Evolutionary conservation across 805 yeast species (phyloP), one percentile per base, ranked within the genome.

Genomic region (Yarrowia phangngaensis): DNA sequence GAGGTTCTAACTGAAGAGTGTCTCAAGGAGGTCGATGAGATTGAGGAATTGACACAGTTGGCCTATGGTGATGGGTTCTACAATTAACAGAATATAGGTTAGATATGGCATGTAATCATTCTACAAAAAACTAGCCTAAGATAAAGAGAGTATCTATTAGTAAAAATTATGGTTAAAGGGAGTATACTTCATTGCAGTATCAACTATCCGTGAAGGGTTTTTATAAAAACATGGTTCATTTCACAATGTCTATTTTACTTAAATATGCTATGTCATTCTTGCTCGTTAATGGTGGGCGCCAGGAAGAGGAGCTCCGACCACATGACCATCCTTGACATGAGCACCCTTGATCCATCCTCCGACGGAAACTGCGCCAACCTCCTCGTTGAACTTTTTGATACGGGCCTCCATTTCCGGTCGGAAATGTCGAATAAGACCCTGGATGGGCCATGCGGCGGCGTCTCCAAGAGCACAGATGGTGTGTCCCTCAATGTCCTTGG

Each of bases 361-460:
- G 53, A 73, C 72, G 19, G 71, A 60, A 38, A 82, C 76, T 53
- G 71, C 64, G 53, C 76, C 74, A 41, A 71, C 66, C 53, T 70
- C 63, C 17, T 64, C 64, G 55, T 76, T 71, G 71, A 72, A 86
- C 60, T 82, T 67, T 55, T 76, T 71, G 61, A 86, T 80, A 69
- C 89, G 78, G 54, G 80, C 85, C 59, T 79, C 80, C 75, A 85
- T 79, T 56, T 79, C 78, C 12, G 95, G 95, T 65, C 86, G 77
- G 76, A 86, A 85, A 56, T 84, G 81, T 66, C 82, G 81, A 59
- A 86, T 83, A 56, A 85, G 75, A 52, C 95, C 95, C 70, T 86
- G 95, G 54, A 86, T 76, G 34, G 95, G 95, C 95, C 95, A 85
- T 22, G 92, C 88, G 52, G 94, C 87, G 24, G 95, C 95, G 63